A percentile compares a stretch with the other conserved stretches of the same genome.
These are phyloP conservation scores for Globisporangium orthogonon DNA, from an alignment of 352 stramenopile species.

Conservation along the genomic window DNA sequence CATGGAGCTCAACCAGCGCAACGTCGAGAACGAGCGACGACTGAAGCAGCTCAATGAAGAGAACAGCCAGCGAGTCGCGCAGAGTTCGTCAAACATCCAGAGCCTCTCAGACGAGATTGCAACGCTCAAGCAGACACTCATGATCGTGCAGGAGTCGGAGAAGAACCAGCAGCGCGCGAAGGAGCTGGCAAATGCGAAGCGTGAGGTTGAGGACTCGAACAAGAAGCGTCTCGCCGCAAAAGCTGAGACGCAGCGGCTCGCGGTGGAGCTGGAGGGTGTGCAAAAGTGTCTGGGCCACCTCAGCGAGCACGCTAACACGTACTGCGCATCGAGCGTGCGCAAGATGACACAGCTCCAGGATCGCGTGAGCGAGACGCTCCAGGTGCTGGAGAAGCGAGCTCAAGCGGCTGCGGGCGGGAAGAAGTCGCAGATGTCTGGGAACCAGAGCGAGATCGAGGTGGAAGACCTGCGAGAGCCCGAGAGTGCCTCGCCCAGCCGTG, in stretches of 20 bases:
- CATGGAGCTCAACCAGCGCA: conserved; percentile 73
- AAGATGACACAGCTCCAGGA: conserved; percentile 58
- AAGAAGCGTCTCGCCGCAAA: conserved; percentile 80
- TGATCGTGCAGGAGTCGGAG: conserved; percentile 59
- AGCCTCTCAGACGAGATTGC: conserved; percentile 53
- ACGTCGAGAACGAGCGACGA: conserved; percentile 62
- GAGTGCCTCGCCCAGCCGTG: conserved; percentile 19
- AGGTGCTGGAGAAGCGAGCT: conserved; percentile 59
- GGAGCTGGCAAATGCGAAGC: conserved; percentile 55
- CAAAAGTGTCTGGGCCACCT: conserved; percentile 59
- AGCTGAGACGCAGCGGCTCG: conserved; percentile 73
- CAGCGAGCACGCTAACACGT: conserved; percentile 42
- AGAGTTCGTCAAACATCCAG: conserved; percentile 36
- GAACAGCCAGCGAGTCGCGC: conserved; percentile 36
- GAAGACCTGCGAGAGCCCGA: conserved; percentile 49
- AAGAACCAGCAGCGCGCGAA: conserved; percentile 64
- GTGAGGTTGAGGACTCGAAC: conserved; percentile 73
- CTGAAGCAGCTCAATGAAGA: conserved; percentile 59
- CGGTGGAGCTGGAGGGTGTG: conserved; percentile 59
- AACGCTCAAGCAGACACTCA: conserved; percentile 49
- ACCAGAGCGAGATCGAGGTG: conserved; percentile 29
- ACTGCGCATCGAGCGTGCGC: conserved; percentile 47
- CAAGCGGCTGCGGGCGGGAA: conserved; percentile 16
- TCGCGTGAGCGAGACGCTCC: conserved; percentile 58
- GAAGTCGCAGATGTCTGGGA: conserved; percentile 14